These are phyloP conservation scores for Solanum chaucha DNA, from an alignment of 257 asterid genomes.

Conservation along the genomic window DNA sequence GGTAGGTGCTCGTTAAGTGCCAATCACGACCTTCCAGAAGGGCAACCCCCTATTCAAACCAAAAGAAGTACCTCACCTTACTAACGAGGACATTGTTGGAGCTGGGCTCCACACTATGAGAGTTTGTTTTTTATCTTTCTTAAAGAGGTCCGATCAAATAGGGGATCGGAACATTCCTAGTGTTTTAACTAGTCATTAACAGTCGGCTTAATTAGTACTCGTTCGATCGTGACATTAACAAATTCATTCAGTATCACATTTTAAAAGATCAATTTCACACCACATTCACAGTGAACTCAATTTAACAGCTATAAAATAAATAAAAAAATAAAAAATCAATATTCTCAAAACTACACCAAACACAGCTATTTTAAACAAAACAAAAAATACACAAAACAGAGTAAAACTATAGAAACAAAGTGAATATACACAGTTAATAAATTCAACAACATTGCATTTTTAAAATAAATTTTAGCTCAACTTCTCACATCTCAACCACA, in stretches of 20 bases:
- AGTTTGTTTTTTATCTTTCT: background rate
- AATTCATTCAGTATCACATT: background rate
- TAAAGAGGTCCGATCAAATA: background rate
- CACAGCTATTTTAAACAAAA: background rate
- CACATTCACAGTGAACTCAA: background rate
- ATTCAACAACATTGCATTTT: background rate
- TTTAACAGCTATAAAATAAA: background rate
- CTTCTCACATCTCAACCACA: background rate
- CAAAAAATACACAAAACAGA: background rate
- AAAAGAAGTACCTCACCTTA: background rate
- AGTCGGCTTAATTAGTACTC: background rate
- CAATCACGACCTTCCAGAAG: background rate
- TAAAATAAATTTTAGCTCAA: background rate
- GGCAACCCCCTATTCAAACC: background rate
- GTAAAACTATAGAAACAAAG: background rate
- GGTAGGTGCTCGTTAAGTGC: background rate
- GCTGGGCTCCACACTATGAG: background rate
- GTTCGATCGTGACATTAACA: background rate
- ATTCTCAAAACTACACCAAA: background rate
- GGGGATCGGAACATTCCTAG: rapidly evolving
- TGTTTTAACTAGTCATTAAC: background rate
- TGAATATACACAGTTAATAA: background rate
- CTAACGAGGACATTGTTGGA: background rate
- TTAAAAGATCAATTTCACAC: background rate
- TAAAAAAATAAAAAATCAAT: background rate